Percentiles rank a stretch among this genome's conserved stretches.
phyloP scores from a whole-genome alignment of 257 asterid species.

The Apocynum venetum region DNA sequence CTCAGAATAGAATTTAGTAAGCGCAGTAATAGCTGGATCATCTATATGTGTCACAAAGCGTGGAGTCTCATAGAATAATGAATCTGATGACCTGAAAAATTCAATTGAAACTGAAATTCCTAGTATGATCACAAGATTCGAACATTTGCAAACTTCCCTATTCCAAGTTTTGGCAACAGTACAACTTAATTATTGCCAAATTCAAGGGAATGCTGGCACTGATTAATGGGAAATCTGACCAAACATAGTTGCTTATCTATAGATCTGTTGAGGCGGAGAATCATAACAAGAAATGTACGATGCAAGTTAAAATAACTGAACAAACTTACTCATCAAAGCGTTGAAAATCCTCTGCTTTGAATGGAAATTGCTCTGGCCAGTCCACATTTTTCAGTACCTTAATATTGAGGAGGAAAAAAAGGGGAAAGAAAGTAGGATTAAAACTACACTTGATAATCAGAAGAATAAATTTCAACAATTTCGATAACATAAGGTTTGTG shows the following conservation, averaged over 20 bases:
- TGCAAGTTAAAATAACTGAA: constrained; percentile 6
- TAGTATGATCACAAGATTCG: background rate
- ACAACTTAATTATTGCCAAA: background rate
- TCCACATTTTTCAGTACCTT: constrained; percentile 86
- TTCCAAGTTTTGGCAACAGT: background rate
- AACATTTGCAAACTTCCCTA: background rate
- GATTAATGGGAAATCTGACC: background rate
- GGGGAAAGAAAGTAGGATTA: background rate
- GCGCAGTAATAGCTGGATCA: constrained; percentile 90
- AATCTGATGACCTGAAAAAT: constrained; percentile 68
- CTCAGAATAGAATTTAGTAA: constrained; percentile 70
- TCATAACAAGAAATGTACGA: background rate
- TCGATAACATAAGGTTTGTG: background rate
- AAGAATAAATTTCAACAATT: background rate
- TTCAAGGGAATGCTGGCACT: background rate
- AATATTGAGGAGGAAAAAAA: background rate
- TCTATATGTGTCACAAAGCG: constrained; percentile 96
- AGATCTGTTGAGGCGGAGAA: background rate
- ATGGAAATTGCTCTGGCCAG: constrained; percentile 94
- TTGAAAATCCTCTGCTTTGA: constrained; percentile 89
- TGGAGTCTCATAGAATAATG: constrained; percentile 76
- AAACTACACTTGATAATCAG: background rate
- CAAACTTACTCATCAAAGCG: constrained; percentile 80
- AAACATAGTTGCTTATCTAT: background rate
- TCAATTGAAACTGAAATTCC: constrained; percentile 4